A percentile compares a stretch with the other conserved stretches of the same genome.
Conservation (phyloP, 768 basidiomycete genomes). For the Kwoniella sp. region DNA sequence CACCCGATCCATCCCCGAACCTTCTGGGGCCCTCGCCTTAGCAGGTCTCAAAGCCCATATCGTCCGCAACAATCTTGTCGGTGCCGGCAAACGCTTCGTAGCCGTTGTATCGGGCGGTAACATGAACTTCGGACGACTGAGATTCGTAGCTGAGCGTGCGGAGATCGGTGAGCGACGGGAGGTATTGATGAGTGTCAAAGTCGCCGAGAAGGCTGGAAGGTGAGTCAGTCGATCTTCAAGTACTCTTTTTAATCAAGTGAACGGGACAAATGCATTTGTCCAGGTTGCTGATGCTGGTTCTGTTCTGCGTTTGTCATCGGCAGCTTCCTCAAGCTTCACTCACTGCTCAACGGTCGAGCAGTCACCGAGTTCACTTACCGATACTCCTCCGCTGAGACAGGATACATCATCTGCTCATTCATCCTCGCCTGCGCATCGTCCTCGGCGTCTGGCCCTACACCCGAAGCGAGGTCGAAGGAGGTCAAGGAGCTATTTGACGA, state of each 20-base stretch:
- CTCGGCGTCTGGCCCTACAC: slow-evolving; percentile 58
- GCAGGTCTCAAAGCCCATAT: slow-evolving; percentile 92
- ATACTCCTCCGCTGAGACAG: slow-evolving; percentile 67
- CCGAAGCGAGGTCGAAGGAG: slow-evolving; percentile 55
- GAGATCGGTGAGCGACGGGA: slow-evolving; percentile 95
- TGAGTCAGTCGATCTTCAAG: slow-evolving; percentile 54
- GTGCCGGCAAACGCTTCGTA: slow-evolving; percentile 83
- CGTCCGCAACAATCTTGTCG: slow-evolving; percentile 73
- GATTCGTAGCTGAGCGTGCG: slow-evolving; percentile 98
- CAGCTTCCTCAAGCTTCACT: slow-evolving; percentile 86
- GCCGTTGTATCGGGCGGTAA: slow-evolving; percentile 94
- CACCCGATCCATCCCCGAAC: slow-evolving; percentile 93
- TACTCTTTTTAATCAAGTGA: no score
- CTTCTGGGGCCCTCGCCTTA: slow-evolving; percentile 87
- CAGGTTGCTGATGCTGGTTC: neutral
- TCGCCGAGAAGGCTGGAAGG: slow-evolving; percentile 92
- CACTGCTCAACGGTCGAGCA: slow-evolving; percentile 81
- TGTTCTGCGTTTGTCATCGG: neutral
- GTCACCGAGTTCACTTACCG: slow-evolving; percentile 97
- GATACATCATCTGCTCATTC: slow-evolving; percentile 90
- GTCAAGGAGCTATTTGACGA: slow-evolving; percentile 63
- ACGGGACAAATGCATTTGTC: no score
- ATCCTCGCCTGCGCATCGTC: slow-evolving; percentile 63
- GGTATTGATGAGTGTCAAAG: slow-evolving; percentile 87
- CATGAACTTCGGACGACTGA: slow-evolving; percentile 96